Evolutionary conservation across 2,329 filamentous ascomycete species (phyloP).

Genomic region (Venturia effusa): DNA sequence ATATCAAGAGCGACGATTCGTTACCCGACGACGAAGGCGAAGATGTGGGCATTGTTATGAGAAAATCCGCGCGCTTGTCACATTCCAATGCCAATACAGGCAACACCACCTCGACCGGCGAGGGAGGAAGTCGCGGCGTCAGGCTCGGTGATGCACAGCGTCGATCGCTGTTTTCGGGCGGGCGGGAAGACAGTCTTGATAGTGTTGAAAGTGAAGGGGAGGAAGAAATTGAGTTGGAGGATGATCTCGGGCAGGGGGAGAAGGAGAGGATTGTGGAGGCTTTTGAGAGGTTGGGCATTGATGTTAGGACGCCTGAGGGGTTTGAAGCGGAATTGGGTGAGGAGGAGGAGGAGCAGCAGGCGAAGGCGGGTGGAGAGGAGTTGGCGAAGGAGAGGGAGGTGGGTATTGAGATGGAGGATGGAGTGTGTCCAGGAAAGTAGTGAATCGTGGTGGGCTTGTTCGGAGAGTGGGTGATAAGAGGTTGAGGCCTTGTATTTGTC

Average conservation of each 20-base stretch:
- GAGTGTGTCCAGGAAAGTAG: no score
- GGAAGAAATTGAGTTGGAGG: constrained; percentile 3
- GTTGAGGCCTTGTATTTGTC: no score
- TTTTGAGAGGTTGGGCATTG: constrained; percentile 9
- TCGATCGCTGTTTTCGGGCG: background rate
- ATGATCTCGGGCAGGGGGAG: background rate
- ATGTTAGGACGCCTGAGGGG: constrained; percentile 5
- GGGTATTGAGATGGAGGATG: background rate
- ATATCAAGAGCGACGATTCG: constrained; percentile 5
- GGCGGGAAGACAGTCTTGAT: background rate
- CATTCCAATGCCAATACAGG: no score
- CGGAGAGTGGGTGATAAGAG: no score
- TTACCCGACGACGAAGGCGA: constrained; percentile 1
- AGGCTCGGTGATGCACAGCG: background rate
- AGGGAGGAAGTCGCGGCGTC: background rate
- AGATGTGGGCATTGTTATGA: constrained; percentile 12
- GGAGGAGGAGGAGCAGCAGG: background rate
- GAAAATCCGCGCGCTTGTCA: background rate
- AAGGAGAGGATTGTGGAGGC: constrained; percentile 1
- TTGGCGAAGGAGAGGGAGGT: background rate
- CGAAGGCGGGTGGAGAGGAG: background rate
- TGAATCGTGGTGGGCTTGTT: no score
- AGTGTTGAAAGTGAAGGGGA: background rate
- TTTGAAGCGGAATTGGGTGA: background rate
- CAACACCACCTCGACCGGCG: no score